Evolutionary conservation across 2,329 filamentous ascomycete genomes (phyloP).

Genomic region (Colletotrichum graminicola): DNA sequence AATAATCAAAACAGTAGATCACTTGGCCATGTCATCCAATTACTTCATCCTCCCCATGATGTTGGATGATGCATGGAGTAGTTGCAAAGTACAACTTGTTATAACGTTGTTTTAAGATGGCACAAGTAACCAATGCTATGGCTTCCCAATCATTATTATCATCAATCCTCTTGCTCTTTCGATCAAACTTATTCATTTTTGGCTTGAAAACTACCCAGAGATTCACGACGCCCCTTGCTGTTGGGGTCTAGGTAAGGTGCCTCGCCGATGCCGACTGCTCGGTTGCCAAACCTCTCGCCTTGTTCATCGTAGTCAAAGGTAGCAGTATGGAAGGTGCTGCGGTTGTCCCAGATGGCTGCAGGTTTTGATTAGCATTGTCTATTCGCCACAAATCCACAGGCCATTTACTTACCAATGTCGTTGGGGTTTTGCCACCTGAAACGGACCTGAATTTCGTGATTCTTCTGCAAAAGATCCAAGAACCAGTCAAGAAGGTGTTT

Average conservation of each 20-base stretch:
- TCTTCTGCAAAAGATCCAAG: slow-evolving; percentile 56
- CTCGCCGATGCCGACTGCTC: slow-evolving; percentile 68
- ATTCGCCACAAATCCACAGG: neutral
- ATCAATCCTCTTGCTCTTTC: neutral
- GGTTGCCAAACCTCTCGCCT: slow-evolving; percentile 63
- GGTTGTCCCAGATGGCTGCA: slow-evolving; percentile 71
- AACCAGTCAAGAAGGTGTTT: slow-evolving; percentile 57
- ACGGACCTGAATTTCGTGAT: slow-evolving; percentile 63
- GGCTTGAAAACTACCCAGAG: slow-evolving; percentile 20
- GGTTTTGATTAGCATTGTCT: neutral
- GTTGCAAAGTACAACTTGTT: too few relatives aligned
- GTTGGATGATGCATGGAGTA: neutral
- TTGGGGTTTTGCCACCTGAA: slow-evolving; percentile 60
- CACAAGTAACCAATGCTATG: neutral
- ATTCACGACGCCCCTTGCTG: slow-evolving; percentile 54
- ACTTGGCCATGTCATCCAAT: neutral
- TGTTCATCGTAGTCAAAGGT: slow-evolving; percentile 68
- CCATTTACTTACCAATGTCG: slow-evolving; percentile 49
- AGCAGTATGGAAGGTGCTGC: slow-evolving; percentile 68
- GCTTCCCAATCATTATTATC: neutral
- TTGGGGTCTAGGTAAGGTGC: slow-evolving; percentile 65
- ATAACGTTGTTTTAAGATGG: too few relatives aligned
- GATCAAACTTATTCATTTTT: slow-evolving; percentile 7
- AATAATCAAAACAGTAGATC: neutral
- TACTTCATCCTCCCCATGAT: neutral